A percentile compares a stretch with the other conserved stretches of the same genome.
Evolutionary conservation across 495 filamentous ascomycete species (phyloP).

Genomic region (Daldinia childiae): DNA sequence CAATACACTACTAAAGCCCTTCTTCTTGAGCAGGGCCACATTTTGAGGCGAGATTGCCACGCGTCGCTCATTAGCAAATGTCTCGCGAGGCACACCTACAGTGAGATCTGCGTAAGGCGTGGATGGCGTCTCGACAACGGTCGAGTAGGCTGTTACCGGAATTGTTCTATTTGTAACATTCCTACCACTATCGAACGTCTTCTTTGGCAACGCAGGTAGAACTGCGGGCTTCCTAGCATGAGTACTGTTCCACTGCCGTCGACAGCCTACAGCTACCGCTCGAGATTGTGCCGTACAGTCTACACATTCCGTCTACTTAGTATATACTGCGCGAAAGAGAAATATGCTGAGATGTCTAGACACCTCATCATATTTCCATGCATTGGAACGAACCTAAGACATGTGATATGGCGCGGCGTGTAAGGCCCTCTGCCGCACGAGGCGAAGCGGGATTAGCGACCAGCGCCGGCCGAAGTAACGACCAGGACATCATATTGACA

Average conservation of each 20-base stretch:
- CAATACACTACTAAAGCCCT: slow-evolving; percentile 76
- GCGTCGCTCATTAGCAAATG: slow-evolving; percentile 74
- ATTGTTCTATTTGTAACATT: slow-evolving; percentile 30
- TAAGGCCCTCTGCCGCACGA: slow-evolving; percentile 39
- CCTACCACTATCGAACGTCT: slow-evolving; percentile 19
- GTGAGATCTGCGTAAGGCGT: slow-evolving; percentile 73
- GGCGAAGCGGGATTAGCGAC: slow-evolving; percentile 44
- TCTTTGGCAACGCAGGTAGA: slow-evolving; percentile 40
- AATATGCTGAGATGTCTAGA: slow-evolving; percentile 15
- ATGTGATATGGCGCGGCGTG: slow-evolving; percentile 40
- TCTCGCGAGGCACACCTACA: slow-evolving; percentile 77
- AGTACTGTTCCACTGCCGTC: slow-evolving; percentile 45
- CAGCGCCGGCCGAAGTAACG: slow-evolving; percentile 45
- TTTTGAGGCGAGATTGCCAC: slow-evolving; percentile 84
- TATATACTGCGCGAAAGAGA: slow-evolving; percentile 26
- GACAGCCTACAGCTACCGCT: slow-evolving; percentile 15
- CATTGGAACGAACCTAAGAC: slow-evolving; percentile 40
- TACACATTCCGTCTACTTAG: slow-evolving; percentile 40
- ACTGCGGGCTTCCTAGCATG: slow-evolving; percentile 40
- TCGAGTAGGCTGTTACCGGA: slow-evolving; percentile 43
- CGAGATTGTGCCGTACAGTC: slow-evolving; percentile 33
- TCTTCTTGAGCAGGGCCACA: slow-evolving; percentile 78
- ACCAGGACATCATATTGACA: slow-evolving; percentile 43
- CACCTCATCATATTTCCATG: slow-evolving; percentile 23
- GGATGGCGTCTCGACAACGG: slow-evolving; percentile 56